These are phyloP conservation scores for Porodaedalea pini DNA, from an alignment of 1,284 basidiomycete species.

Conservation along the genomic window DNA sequence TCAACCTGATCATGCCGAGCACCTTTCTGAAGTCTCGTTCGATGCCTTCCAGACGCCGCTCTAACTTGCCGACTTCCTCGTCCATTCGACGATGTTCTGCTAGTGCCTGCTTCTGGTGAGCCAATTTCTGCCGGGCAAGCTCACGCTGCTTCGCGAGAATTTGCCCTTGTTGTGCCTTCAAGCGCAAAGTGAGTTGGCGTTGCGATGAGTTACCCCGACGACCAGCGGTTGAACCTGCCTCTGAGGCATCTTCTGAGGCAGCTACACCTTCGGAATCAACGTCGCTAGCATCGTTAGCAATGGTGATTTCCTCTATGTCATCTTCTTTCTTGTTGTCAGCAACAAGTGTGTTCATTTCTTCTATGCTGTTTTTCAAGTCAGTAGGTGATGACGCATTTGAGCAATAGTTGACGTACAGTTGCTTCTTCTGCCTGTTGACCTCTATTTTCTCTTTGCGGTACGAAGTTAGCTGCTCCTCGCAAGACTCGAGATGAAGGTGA, in stretches of 20 bases:
- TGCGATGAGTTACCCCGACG: constrained; percentile 45
- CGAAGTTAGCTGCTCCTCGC: constrained; percentile 86
- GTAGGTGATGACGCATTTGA: constrained; percentile 17
- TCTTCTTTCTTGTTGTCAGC: constrained; percentile 53
- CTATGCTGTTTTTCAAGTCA: constrained; percentile 45
- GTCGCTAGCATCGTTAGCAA: constrained; percentile 63
- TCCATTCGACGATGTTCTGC: constrained; percentile 79
- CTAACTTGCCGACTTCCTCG: constrained; percentile 82
- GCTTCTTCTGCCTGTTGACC: constrained; percentile 83
- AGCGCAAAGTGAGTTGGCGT: constrained; percentile 49
- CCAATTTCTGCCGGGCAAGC: constrained; percentile 67
- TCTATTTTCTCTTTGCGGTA: constrained; percentile 95
- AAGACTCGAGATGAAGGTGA: constrained; percentile 86
- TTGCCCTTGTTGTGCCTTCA: constrained; percentile 45
- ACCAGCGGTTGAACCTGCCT: constrained; percentile 40
- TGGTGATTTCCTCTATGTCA: constrained; percentile 29
- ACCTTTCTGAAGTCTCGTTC: constrained; percentile 92
- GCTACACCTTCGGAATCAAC: constrained; percentile 39
- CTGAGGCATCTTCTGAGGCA: constrained; percentile 50
- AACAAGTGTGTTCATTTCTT: constrained; percentile 68
- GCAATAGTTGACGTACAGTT: constrained; percentile 57
- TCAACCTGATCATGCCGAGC: constrained; percentile 77
- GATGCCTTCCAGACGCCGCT: constrained; percentile 77
- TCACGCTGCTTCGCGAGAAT: constrained; percentile 75
- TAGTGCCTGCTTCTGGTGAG: constrained; percentile 64